A percentile compares a stretch with the other conserved stretches of the same genome.
Evolutionary conservation across 2,329 filamentous ascomycete species (phyloP).

Genomic region (Periconia sp.): DNA sequence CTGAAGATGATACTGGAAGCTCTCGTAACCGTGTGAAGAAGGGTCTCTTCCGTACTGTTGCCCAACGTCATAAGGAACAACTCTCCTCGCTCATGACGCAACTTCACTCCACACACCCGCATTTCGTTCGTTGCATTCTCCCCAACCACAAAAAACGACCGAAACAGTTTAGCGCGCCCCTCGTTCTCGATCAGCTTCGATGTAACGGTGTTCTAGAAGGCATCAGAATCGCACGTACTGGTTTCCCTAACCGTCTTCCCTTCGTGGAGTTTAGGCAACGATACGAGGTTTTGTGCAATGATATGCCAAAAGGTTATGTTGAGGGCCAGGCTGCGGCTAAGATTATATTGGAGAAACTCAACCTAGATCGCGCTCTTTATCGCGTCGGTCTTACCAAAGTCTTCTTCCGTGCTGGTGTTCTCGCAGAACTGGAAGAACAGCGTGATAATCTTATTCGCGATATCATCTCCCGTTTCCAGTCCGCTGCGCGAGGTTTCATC

Average conservation of each 20-base stretch:
- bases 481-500: slow-evolving; percentile 84
- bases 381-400: slow-evolving; percentile 95
- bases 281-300: slow-evolving; percentile 89
- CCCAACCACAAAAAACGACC: slow-evolving; percentile 97
- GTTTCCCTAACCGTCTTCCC: slow-evolving; percentile 89
- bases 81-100: slow-evolving; percentile 95
- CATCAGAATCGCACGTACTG: slow-evolving; percentile 93
- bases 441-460: slow-evolving; percentile 89
- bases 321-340: slow-evolving; percentile 85
- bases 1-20: slow-evolving; percentile 70
- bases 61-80: slow-evolving; percentile 96
- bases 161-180: slow-evolving; percentile 84
- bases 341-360: slow-evolving; percentile 86
- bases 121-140: slow-evolving; percentile 96
- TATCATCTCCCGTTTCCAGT: slow-evolving; percentile 93
- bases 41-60: slow-evolving; percentile 93
- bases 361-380: slow-evolving; percentile 82
- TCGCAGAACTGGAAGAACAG: slow-evolving; percentile 95
- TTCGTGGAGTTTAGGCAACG: slow-evolving; percentile 94
- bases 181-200: slow-evolving; percentile 96
- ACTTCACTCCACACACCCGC: slow-evolving; percentile 92
- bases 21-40: slow-evolving; percentile 86
- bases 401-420: slow-evolving; percentile 93
- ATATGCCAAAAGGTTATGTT: slow-evolving; percentile 84
- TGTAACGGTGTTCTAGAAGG: slow-evolving; percentile 99